phyloP scores from a whole-genome alignment of 805 yeast species.

The Lipomyces anomalus region DNA sequence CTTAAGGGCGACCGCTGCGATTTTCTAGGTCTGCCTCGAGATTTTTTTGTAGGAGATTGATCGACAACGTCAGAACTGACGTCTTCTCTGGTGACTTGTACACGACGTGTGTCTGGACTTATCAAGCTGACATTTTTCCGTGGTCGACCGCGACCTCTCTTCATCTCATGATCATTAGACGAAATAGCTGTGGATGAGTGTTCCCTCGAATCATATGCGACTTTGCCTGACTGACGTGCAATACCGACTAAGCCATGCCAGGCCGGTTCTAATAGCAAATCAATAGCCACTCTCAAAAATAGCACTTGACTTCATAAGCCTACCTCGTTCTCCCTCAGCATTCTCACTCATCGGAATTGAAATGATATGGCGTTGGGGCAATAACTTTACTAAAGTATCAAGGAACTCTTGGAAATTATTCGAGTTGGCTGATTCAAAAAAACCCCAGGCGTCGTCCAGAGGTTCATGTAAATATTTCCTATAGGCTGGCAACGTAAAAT shows the following conservation, averaged over 20 bases:
- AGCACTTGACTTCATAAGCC: not conserved
- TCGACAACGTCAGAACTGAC: too few relatives aligned
- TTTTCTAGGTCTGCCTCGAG: too few relatives aligned
- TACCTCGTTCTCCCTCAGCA: constrained; percentile 1
- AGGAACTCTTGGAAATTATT: not conserved
- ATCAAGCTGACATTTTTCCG: too few relatives aligned
- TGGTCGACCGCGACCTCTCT: too few relatives aligned
- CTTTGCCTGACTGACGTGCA: not conserved
- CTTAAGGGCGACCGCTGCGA: too few relatives aligned
- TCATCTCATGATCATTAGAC: too few relatives aligned
- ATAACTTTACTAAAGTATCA: not conserved
- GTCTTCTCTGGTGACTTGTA: too few relatives aligned
- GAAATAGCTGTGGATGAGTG: too few relatives aligned
- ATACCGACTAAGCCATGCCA: constrained; percentile 4
- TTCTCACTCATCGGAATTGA: not conserved
- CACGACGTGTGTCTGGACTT: too few relatives aligned
- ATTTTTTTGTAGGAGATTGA: too few relatives aligned
- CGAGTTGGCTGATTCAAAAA: constrained; percentile 21
- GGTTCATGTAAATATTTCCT: constrained; percentile 32
- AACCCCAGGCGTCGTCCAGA: constrained; percentile 30
- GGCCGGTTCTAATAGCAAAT: not conserved
- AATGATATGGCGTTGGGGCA: not conserved
- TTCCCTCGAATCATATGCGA: too few relatives aligned
- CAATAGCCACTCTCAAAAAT: not conserved
- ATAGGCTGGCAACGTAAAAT: constrained; percentile 45